Conservation (phyloP, 139 green algal genomes). For the Deuterostichococcus epilithicus region DNA sequence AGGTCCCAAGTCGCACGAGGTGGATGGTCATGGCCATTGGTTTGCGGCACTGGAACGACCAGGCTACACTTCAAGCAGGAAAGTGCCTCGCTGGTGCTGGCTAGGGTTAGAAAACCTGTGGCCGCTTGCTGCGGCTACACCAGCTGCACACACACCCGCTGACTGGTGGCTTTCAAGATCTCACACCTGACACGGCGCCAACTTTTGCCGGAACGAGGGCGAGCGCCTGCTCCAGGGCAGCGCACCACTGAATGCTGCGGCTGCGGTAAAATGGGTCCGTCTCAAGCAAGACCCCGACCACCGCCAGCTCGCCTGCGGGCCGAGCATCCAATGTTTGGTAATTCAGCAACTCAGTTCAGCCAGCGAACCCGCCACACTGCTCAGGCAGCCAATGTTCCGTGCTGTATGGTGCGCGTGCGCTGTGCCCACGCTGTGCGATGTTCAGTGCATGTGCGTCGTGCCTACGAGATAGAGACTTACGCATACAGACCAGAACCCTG, state of each 20-base stretch:
- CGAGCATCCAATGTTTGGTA: not conserved
- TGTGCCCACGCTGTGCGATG: not conserved
- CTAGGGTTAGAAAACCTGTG: no score
- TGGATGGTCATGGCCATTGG: not conserved
- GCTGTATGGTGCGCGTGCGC: not conserved
- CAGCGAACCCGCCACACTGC: not conserved
- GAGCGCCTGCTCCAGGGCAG: conserved; percentile 30
- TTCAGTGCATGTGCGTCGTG: not conserved
- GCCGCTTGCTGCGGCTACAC: no score
- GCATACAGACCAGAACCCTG: not conserved
- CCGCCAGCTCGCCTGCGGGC: conserved; percentile 36
- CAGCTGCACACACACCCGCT: no score
- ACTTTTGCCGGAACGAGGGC: not conserved
- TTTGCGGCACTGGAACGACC: conserved; percentile 42
- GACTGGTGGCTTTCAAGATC: not conserved
- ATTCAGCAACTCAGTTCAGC: not conserved
- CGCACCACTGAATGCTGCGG: conserved; percentile 32
- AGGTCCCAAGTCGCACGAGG: no score
- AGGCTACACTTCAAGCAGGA: conserved; percentile 48
- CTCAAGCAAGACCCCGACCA: conserved; percentile 51
- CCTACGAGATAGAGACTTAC: not conserved
- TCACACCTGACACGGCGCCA: not conserved
- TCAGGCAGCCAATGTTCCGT: not conserved
- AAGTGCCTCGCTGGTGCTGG: no score
- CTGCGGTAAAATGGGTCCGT: conserved; percentile 26